Evolutionary conservation across 805 yeast genomes (phyloP).

Genomic region (Peterozyma xylosa): DNA sequence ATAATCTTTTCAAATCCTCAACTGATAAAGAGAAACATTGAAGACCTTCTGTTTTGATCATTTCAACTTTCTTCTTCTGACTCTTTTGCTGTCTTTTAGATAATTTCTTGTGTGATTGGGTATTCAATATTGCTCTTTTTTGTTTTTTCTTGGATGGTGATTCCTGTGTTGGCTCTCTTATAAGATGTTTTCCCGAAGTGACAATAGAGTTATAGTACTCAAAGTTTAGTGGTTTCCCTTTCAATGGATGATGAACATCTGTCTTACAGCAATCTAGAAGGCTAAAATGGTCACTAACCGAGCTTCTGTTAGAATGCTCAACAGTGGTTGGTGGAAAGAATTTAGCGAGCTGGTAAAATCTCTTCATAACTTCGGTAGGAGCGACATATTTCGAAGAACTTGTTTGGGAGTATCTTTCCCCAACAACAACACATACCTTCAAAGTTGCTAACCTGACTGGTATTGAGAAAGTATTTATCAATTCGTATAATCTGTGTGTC

Average conservation of each 20-base stretch:
- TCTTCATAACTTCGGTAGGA: constrained; percentile 34
- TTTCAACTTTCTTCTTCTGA: neutral
- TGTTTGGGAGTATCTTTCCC: constrained; percentile 50
- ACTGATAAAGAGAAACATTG: constrained; percentile 43
- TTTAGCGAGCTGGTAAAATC: constrained; percentile 41
- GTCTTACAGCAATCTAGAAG: constrained; percentile 21
- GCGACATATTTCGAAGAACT: constrained; percentile 33
- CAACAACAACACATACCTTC: constrained; percentile 50
- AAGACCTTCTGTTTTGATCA: constrained; percentile 33
- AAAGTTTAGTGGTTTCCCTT: constrained; percentile 50
- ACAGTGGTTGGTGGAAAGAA: constrained; percentile 25
- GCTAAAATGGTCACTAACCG: constrained; percentile 11
- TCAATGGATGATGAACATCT: constrained; percentile 34
- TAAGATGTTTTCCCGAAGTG: neutral
- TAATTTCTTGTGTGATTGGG: constrained; percentile 9
- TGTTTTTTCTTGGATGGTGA: constrained; percentile 13
- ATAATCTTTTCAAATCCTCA: constrained; percentile 45
- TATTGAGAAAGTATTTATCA: constrained; percentile 54
- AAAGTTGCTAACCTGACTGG: constrained; percentile 53
- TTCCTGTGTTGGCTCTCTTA: constrained; percentile 5
- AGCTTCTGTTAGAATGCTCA: neutral
- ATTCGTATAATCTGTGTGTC: constrained; percentile 46
- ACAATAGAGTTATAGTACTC: constrained; percentile 35
- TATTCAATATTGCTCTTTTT: constrained; percentile 11
- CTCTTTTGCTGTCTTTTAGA: constrained; percentile 1